phyloP scores from a whole-genome alignment of 2,329 filamentous ascomycete genomes.

The Stagonosporopsis rhizophila region DNA sequence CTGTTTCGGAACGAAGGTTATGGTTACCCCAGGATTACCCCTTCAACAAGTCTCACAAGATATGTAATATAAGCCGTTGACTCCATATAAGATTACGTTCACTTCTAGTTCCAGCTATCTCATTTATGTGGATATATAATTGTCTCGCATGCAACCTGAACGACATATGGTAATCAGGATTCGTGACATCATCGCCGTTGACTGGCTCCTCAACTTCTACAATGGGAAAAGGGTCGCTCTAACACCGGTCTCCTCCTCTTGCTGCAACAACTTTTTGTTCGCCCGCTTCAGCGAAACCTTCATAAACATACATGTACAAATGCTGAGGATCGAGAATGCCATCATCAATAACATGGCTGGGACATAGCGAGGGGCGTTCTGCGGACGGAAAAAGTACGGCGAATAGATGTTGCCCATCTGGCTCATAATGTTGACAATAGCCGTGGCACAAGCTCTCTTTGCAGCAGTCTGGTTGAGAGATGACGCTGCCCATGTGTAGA shows the following conservation, averaged over 20 bases:
- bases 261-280: background rate
- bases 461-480: background rate
- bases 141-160: background rate
- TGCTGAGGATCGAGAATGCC: background rate
- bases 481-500: background rate
- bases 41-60: no score
- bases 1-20: background rate
- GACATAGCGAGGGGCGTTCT: background rate
- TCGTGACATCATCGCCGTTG: background rate
- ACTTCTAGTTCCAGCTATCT: background rate
- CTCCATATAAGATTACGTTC: background rate
- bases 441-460: background rate
- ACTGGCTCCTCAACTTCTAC: background rate
- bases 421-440: background rate
- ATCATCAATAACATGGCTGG: background rate
- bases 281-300: background rate
- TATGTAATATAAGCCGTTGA: no score
- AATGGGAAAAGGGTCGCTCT: background rate
- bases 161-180: background rate
- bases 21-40: no score
- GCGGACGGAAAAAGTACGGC: background rate
- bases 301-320: background rate
- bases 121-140: background rate
- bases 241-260: background rate
- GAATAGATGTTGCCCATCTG: background rate